Evolutionary conservation across 768 basidiomycete species (phyloP).

Genomic region (Leccinum ochraceum): DNA sequence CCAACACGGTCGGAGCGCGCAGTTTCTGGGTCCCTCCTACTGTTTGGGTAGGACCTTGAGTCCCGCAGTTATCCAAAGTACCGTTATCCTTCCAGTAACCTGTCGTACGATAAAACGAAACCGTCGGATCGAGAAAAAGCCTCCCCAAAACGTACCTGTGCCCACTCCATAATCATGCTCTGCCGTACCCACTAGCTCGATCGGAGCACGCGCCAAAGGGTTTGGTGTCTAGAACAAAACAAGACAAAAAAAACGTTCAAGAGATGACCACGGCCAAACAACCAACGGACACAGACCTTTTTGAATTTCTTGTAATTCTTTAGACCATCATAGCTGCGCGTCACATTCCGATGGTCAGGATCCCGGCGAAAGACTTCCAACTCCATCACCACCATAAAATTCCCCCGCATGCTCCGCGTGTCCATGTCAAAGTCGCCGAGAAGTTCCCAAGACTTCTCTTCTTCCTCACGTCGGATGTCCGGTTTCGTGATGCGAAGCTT

Average conservation of each 20-base stretch:
- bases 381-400: conserved; percentile 79
- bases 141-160: conserved; percentile 36
- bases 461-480: conserved; percentile 47
- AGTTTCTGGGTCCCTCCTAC: conserved; percentile 20
- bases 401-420: conserved; percentile 60
- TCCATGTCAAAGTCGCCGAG: conserved; percentile 64
- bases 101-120: conserved; percentile 23
- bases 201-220: conserved; percentile 31
- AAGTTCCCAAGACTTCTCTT: conserved; percentile 56
- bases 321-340: conserved; percentile 44
- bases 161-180: conserved; percentile 59
- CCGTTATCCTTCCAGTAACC: conserved; percentile 57
- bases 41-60: conserved; percentile 22
- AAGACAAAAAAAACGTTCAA: background rate
- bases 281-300: conserved; percentile 45
- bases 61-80: conserved; percentile 20
- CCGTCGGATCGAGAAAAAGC: background rate
- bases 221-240: conserved; percentile 28
- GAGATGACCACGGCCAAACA: conserved; percentile 8
- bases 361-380: conserved; percentile 51
- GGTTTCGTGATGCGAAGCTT: conserved; percentile 71
- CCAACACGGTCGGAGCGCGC: conserved; percentile 36
- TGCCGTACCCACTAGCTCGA: conserved; percentile 54
- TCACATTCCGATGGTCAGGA: conserved; percentile 23
- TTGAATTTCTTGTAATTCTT: conserved; percentile 82